Evolutionary conservation across 1,284 basidiomycete genomes (phyloP), one percentile per base, ranked within the genome.

Genomic region (Marasmius fiardii): DNA sequence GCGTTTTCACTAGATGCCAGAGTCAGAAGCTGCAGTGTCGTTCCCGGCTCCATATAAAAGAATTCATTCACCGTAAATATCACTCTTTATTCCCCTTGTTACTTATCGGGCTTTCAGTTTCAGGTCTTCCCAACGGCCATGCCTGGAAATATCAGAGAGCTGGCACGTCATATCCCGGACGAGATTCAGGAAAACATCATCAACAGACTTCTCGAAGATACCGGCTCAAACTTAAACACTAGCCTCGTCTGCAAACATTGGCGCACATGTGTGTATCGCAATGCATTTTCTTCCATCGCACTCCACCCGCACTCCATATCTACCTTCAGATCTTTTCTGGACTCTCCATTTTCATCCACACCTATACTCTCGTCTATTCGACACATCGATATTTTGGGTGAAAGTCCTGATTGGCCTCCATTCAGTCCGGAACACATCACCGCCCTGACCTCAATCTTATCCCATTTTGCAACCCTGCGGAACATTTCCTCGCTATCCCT

Each of bases 191-290:
- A 41, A 20, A n/a, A 18, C 39, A 41, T 41, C 16, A 41, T 41
- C 14, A 16, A 41, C 20, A 41, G 7, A n/a, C 39, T 41, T 20
- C 39, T 41, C 7, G 16, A 41, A 41, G 39, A 41, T 20, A 41
- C n/a, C 16, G n/a, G 7, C 16, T 41, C 39, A 7, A 20, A 6
- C 14, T 18, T 20, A 20, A 10, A 41, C 7, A 20, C 39, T 21
- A 63, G 59, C 48, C 20, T 52, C 16, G 60, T 64, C 5, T 66
- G 60, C 44, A 47, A 50, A 23, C 16, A 53, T 26, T 66, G 65
- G 65, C 65, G 64, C 7, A 23, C 52, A 21, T 45, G 58, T 11
- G 20, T 16, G 11, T 43, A n/a, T 65, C 52, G 45, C 53, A 18
- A 58, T 35, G 12, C 39, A 61, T 23, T 20, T 18, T 21, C 39